Evolutionary conservation across 2,329 filamentous ascomycete genomes (phyloP).

Genomic region (Pseudogymnoascus sp.): DNA sequence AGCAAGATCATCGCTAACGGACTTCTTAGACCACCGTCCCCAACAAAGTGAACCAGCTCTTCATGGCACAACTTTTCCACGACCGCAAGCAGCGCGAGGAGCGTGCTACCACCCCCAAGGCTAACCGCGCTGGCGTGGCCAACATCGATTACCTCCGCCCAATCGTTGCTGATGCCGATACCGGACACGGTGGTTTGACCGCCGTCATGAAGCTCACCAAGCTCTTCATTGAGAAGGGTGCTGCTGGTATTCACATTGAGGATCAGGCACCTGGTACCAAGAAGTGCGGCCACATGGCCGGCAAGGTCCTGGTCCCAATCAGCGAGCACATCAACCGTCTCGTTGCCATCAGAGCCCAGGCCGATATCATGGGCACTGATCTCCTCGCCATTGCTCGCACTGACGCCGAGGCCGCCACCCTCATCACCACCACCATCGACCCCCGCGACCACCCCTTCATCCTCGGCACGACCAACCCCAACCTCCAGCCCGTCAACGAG

Average conservation of each 20-base stretch:
- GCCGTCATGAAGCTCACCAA: conserved; percentile 99
- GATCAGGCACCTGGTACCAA: conserved; percentile 97
- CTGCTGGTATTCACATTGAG: conserved; percentile 96
- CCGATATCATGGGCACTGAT: conserved; percentile 94
- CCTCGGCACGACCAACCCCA: conserved; percentile 77
- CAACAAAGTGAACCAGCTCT: conserved; percentile 95
- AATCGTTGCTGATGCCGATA: conserved; percentile 95
- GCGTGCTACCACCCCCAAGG: conserved; percentile 67
- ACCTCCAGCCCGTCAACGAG: conserved; percentile 75
- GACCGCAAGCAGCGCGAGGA: conserved; percentile 98
- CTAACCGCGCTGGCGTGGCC: conserved; percentile 60
- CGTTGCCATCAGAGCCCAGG: conserved; percentile 92
- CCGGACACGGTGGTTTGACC: conserved; percentile 93
- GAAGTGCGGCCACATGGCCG: conserved; percentile 99
- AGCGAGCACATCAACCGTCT: conserved; percentile 97
- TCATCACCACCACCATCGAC: conserved; percentile 95
- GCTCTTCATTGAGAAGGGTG: conserved; percentile 92
- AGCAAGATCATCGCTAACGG: background rate
- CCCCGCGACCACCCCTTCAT: conserved; percentile 93
- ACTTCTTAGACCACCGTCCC: conserved; percentile 75
- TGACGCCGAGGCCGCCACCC: conserved; percentile 93
- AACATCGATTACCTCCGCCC: conserved; percentile 92
- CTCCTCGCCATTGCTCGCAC: conserved; percentile 88
- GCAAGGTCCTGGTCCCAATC: conserved; percentile 94
- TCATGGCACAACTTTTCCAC: conserved; percentile 98